Evolutionary conservation across 2,329 filamentous ascomycete species (phyloP).

Genomic region (Westerdykella aurantiaca): DNA sequence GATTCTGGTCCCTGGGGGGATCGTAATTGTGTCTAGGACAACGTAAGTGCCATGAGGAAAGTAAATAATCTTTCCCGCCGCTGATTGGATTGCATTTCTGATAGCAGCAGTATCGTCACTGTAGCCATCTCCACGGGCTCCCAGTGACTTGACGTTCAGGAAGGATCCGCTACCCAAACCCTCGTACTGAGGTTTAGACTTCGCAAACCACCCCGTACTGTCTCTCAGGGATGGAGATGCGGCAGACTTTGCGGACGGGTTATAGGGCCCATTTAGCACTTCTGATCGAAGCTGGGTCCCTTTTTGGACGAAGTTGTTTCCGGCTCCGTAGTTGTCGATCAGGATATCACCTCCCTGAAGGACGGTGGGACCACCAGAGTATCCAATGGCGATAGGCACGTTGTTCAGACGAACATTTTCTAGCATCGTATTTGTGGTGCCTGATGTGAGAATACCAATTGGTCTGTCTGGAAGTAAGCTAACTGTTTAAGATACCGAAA

Average conservation of each 20-base stretch:
- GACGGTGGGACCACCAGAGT: constrained; percentile 1
- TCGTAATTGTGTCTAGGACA: constrained; percentile 10
- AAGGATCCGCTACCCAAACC: constrained; percentile 55
- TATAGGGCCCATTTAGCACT: constrained; percentile 35
- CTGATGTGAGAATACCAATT: too few species aligned
- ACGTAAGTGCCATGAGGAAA: constrained; percentile 15
- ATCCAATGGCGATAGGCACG: constrained; percentile 5
- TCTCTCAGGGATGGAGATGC: too few species aligned
- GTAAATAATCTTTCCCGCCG: constrained; percentile 25
- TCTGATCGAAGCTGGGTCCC: too few species aligned
- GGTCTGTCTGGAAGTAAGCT: too few species aligned
- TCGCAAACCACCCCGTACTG: constrained; percentile 23
- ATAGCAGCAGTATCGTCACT: constrained; percentile 70
- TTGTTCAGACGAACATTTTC: constrained; percentile 41
- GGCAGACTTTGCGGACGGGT: too few species aligned
- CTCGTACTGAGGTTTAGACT: constrained; percentile 42
- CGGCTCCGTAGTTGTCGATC: constrained; percentile 6
- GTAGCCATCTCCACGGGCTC: constrained; percentile 69
- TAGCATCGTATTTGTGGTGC: constrained; percentile 35
- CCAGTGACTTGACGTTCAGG: constrained; percentile 37
- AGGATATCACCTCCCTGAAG: constrained; percentile 6
- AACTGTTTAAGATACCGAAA: too few species aligned
- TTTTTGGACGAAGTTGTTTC: constrained; percentile 4
- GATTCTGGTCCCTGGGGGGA: constrained; percentile 10
- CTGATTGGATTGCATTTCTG: constrained; percentile 45